phyloP scores from a whole-genome alignment of 2,329 filamentous ascomycete genomes.

The Phialemoniopsis sp. region DNA sequence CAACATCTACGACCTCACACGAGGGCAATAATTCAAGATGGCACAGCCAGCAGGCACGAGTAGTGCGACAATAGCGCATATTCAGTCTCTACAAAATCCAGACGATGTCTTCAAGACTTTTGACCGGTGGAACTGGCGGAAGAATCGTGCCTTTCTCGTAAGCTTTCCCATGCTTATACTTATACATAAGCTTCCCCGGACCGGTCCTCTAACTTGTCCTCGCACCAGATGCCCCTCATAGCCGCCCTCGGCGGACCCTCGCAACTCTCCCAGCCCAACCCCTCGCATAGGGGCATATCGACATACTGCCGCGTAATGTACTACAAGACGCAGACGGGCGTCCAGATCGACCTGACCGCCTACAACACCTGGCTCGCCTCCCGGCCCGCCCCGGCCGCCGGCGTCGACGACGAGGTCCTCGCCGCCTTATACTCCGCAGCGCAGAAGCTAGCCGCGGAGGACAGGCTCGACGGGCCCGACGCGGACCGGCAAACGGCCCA shows the following conservation, averaged over 20 bases:
- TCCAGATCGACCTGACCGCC: conserved; percentile 11
- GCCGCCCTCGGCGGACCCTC: conserved; percentile 13
- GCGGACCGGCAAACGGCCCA: too few relatives aligned
- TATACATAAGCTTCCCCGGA: too few relatives aligned
- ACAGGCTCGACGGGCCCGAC: not conserved
- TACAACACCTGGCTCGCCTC: conserved; percentile 10
- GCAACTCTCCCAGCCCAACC: conserved; percentile 10
- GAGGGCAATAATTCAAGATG: too few relatives aligned
- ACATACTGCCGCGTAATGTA: conserved; percentile 16
- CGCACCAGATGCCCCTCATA: conserved; percentile 11
- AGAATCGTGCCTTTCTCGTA: conserved; percentile 12
- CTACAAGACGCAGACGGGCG: conserved; percentile 11
- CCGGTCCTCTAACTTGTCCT: too few relatives aligned
- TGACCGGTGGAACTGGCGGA: conserved; percentile 14
- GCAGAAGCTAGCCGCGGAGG: conserved; percentile 8
- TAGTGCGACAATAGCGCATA: conserved; percentile 10
- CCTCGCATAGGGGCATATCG: conserved; percentile 11
- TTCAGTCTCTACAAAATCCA: conserved; percentile 6
- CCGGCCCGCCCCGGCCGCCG: conserved; percentile 6
- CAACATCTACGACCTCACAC: too few relatives aligned
- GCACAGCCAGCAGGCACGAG: too few relatives aligned
- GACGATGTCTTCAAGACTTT: conserved; percentile 6
- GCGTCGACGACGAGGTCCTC: conserved; percentile 12
- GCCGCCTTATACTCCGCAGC: conserved; percentile 25
- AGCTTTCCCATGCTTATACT: not conserved